Base-by-base conservation (phyloP, 2,329 filamentous ascomycete genomes). In the Hymenoscyphus fructigenus region DNA sequence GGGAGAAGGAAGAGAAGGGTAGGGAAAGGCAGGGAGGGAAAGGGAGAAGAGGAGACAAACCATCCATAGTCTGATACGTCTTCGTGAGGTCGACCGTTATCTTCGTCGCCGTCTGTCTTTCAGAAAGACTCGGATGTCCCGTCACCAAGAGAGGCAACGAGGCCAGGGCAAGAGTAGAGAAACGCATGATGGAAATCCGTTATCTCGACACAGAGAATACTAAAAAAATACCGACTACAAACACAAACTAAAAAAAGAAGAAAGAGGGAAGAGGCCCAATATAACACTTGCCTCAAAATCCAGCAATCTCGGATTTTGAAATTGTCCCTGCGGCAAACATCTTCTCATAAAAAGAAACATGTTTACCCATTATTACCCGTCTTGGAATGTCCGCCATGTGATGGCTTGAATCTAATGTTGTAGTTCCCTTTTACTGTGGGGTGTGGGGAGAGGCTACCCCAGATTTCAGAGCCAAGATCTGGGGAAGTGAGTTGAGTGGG, bases 21-120 rank as follows among this genome's bases (percentile, higher is more conserved):
- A 20, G 17, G n/a, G 41, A 20, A 2, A 17, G n/a, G 15, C n/a
- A 47, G 6, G 20, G 20, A 23, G n/a, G 44, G 44, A 23, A 23
- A 23, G 5, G n/a, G 7, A 20, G 4, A 5, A 47, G 41, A 5
- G 41, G 34, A 15, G n/a, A 50, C 44, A 7, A 50, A 50, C 44
- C 44, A 65, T 83, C 81, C 55, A 83, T 81, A 5, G 65, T 70
- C 68, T 78, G 76, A 59, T 66, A 73, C 3, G 62, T 69, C 9
- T 65, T 63, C 17, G 23, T 57, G 14, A 66, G 56, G 53, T 75
- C 69, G 60, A 76, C 65, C 3, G 67, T 72, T 47, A 73, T 65
- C 38, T 61, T 65, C n/a, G 63, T 65, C 10, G 59, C 26, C 66
- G 29, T 71, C 50, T 62, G 66, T 56, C 58, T 63, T 6, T n/a